phyloP scores from a whole-genome alignment of 345 rosid genomes.

The Rhodomyrtus tomentosa region DNA sequence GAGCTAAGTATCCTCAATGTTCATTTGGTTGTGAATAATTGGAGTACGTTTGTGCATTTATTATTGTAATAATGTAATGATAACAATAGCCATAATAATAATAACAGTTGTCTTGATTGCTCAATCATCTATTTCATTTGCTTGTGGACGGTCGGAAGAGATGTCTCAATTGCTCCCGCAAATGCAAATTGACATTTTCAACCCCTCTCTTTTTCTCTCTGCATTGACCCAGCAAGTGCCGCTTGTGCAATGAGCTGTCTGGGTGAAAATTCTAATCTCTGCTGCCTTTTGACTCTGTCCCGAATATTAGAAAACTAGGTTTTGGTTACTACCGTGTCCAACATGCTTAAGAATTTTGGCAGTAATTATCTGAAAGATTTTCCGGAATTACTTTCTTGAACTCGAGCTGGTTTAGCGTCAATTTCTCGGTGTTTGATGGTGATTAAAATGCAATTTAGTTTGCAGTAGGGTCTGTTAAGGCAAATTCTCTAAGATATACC shows the following conservation, averaged over 20 bases:
- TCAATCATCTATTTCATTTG: background rate
- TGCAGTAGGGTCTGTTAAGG: background rate
- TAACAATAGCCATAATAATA: background rate
- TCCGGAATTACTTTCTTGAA: background rate
- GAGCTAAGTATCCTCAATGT: background rate
- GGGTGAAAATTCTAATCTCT: background rate
- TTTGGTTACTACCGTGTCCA: background rate
- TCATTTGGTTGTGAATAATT: background rate
- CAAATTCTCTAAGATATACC: background rate
- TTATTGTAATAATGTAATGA: background rate
- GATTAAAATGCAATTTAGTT: background rate
- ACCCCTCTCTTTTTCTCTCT: background rate
- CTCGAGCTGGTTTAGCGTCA: background rate
- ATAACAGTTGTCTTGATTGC: background rate
- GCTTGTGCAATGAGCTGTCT: background rate
- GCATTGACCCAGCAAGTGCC: background rate
- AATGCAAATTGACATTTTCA: background rate
- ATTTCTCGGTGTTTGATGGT: background rate
- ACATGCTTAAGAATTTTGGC: background rate
- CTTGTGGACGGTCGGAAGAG: background rate
- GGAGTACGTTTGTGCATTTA: background rate
- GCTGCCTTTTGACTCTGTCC: background rate
- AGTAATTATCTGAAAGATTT: background rate
- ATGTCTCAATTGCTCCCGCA: background rate
- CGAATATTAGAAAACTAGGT: background rate